Evolutionary conservation across 768 basidiomycete species (phyloP).

Genomic region (Calvatia gigantea): DNA sequence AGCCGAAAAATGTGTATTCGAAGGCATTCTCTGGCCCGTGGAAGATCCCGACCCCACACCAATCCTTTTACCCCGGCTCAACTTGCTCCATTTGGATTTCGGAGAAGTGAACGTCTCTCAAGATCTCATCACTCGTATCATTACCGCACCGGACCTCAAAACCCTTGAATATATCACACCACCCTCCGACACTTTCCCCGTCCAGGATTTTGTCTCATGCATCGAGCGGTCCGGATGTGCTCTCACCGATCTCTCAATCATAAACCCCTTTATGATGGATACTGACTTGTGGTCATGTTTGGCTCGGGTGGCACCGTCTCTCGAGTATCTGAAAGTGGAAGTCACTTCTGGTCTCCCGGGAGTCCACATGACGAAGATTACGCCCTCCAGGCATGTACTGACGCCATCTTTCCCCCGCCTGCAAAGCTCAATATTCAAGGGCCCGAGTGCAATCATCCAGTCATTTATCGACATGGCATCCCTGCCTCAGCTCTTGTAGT

Average conservation of each 20-base stretch:
- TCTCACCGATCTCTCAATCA: background rate
- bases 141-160: slow-evolving; percentile 7
- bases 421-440: background rate
- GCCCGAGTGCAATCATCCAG: background rate
- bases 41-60: background rate
- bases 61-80: background rate
- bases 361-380: background rate
- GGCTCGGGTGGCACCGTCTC: background rate
- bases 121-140: background rate
- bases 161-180: background rate
- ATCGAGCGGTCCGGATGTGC: background rate
- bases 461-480: background rate
- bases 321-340: background rate
- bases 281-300: background rate
- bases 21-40: background rate
- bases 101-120: background rate
- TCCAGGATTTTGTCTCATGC: background rate
- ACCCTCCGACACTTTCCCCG: background rate
- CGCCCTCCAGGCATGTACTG: background rate
- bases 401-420: background rate
- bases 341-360: background rate
- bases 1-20: background rate
- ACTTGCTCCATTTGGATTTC: background rate
- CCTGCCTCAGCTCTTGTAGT: background rate
- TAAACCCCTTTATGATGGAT: background rate